A percentile compares a stretch with the other conserved stretches of the same genome.
phyloP scores from a whole-genome alignment of 2,329 filamentous ascomycete genomes.

The Ascochyta koolunga region DNA sequence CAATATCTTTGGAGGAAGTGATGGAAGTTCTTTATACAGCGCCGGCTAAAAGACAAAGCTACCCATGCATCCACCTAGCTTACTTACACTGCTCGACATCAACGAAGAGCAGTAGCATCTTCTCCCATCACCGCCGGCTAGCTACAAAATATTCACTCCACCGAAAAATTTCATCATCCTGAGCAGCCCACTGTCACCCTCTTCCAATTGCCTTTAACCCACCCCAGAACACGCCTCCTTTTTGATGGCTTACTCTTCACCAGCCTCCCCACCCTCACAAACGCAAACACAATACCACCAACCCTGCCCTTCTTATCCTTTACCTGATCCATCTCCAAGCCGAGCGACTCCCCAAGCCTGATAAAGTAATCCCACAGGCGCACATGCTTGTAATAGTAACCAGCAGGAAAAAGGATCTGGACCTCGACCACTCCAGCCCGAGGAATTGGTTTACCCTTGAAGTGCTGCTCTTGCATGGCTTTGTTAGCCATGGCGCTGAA shows the following conservation, averaged over 20 bases:
- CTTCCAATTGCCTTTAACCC: background rate
- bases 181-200: background rate
- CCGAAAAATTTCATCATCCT: background rate
- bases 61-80: no score
- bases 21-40: no score
- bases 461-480: background rate
- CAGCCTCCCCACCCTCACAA: background rate
- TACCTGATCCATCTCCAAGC: background rate
- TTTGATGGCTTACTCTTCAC: background rate
- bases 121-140: no score
- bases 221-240: background rate
- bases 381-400: no score
- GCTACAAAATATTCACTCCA: no score
- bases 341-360: background rate
- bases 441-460: background rate
- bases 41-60: no score
- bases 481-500: background rate
- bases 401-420: background rate
- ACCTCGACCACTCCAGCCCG: background rate
- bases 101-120: no score
- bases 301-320: background rate
- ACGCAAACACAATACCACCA: background rate
- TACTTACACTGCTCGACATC: no score
- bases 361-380: background rate
- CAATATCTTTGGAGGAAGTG: no score